Evolutionary conservation across 345 rosid species (phyloP), one percentile per base, ranked within the genome.

Genomic region (Abelmoschus esculentus): DNA sequence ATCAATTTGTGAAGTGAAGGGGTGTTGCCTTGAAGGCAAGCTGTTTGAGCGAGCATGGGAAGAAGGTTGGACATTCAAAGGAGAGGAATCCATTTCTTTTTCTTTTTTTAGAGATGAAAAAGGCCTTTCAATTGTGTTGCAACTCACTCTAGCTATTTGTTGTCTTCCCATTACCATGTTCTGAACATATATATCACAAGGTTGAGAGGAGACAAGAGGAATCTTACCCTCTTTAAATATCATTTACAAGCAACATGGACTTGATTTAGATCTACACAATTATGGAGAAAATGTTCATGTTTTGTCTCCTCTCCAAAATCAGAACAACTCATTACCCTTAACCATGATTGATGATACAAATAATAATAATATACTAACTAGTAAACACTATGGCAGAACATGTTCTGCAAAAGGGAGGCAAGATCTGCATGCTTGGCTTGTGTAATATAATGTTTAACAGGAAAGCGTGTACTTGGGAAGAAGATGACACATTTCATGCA

Each of bases 11-110:
- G 49, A 9, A 44, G 49, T 44, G 49, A 44, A 1, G 4, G 49
- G 49, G 15, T 44, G 49, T 11, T 44, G 13, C 49, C 49, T 12
- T 2, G 49, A 44, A 44, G 49, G 49, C 49, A 44, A 11, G 14
- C 49, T 44, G 49, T 44, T 44, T 1, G 83, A 80, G 15, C 76
- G 74, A 58, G 50, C 22, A 34, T 77, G 83, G 72, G 18, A 73
- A 34, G 13, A 54, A 22, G 29, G 3, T 19, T 54, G 59, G 14
- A 19, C 26, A 22, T 19, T 19, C 4, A 22, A 54, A 54, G 3
- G 49, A 44, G 49, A 44, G 29, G 46, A 0, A 9, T 79, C 70
- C 81, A 80, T 75, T 38, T 38, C 42, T 38, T 38, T 38, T 38
- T 6, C 3, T 38, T 38, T 1, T 38, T 38, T 38, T 38, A 7